Conservation (phyloP, 352 stramenopile species). For the Globisporangium rhizosaccharum region DNA sequence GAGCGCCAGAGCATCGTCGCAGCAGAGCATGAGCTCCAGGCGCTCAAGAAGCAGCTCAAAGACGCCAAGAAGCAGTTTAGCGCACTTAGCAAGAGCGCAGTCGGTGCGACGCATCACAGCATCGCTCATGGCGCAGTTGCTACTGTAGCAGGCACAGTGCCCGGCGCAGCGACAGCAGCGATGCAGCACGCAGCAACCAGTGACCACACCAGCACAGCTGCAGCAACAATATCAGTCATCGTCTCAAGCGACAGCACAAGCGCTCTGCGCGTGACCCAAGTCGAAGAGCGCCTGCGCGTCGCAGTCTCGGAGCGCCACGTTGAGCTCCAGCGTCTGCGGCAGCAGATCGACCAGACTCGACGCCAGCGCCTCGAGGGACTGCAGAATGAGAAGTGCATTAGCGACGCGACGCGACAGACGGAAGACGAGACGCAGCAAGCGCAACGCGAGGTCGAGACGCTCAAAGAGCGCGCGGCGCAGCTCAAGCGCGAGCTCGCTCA, state of each 20-base stretch:
- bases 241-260: neutral
- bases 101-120: neutral
- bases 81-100: slow-evolving; percentile 6
- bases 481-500: slow-evolving; percentile 37
- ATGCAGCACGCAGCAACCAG: neutral
- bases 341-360: slow-evolving; percentile 38
- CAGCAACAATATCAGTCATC: neutral
- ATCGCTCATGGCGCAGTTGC: neutral
- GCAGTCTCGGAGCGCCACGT: slow-evolving; percentile 35
- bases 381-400: slow-evolving; percentile 32
- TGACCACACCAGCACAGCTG: too few relatives aligned
- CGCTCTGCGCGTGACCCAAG: slow-evolving; percentile 49
- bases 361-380: slow-evolving; percentile 36
- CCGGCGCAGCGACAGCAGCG: neutral
- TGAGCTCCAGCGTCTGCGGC: slow-evolving; percentile 48
- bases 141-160: neutral
- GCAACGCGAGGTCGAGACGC: slow-evolving; percentile 30
- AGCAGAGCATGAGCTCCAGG: slow-evolving; percentile 82
- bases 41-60: slow-evolving; percentile 80
- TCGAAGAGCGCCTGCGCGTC: slow-evolving; percentile 67
- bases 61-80: slow-evolving; percentile 79
- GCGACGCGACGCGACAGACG: slow-evolving; percentile 25
- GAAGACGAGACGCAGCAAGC: slow-evolving; percentile 34
- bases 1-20: slow-evolving; percentile 86
- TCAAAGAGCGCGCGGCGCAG: slow-evolving; percentile 30